A percentile compares a stretch with the other conserved stretches of the same genome.
Conservation (phyloP, 2,329 filamentous ascomycete genomes). For the Fusarium nygamai region DNA sequence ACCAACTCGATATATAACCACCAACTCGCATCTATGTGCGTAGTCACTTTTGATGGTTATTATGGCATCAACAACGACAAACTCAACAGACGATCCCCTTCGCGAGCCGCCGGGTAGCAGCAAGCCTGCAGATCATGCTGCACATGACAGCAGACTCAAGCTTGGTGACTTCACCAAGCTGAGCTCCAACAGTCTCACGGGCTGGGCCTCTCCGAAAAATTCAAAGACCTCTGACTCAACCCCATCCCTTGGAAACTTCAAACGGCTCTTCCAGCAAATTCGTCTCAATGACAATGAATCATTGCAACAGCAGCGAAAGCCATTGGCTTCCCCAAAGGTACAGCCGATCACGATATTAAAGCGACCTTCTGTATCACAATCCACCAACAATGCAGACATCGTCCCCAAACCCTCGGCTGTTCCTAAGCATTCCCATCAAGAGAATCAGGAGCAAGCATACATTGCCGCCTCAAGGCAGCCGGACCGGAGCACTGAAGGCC, state of each 20-base stretch:
- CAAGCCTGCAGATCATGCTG: not conserved
- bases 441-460: constrained; percentile 88
- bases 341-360: constrained; percentile 20
- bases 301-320: not conserved
- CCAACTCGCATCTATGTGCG: constrained; percentile 16
- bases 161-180: constrained; percentile 30
- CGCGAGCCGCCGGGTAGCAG: constrained; percentile 31
- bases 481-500: constrained; percentile 85
- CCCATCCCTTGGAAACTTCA: constrained; percentile 29
- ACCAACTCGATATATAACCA: not conserved
- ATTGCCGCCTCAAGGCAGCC: constrained; percentile 89
- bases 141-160: constrained; percentile 1
- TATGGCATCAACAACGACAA: constrained; percentile 23
- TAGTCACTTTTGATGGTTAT: constrained; percentile 3
- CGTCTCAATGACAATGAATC: not conserved
- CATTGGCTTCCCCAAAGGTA: not conserved
- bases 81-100: constrained; percentile 20
- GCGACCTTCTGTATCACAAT: not conserved
- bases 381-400: not conserved
- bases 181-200: not conserved
- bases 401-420: not conserved
- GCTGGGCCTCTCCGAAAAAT: constrained; percentile 14
- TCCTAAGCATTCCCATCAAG: constrained; percentile 76
- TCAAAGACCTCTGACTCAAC: not conserved
- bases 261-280: constrained; percentile 28